A percentile compares a stretch with the other conserved stretches of the same genome.
Evolutionary conservation across 2,329 filamentous ascomycete species (phyloP).

Genomic region (Phialemonium atrogriseum): DNA sequence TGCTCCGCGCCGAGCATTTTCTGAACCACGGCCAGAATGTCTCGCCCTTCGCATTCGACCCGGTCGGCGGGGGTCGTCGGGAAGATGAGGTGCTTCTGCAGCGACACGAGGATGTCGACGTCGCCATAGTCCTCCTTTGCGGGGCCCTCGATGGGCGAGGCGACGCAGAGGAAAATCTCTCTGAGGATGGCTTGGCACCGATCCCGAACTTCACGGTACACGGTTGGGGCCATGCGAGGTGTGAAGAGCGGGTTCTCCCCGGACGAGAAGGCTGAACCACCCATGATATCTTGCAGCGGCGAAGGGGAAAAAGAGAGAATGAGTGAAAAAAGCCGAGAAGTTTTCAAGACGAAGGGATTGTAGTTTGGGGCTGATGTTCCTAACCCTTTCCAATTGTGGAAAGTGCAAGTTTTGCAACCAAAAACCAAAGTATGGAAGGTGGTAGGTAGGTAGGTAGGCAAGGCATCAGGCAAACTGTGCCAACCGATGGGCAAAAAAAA

Average conservation of each 20-base stretch:
- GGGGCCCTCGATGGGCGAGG: conserved; percentile 58
- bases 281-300: too few species aligned
- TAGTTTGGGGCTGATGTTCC: too few species aligned
- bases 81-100: conserved; percentile 11
- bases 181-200: conserved; percentile 37
- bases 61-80: conserved; percentile 2
- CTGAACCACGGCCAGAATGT: conserved; percentile 22
- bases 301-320: not conserved
- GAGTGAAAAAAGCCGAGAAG: not conserved
- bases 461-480: too few species aligned
- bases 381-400: too few species aligned
- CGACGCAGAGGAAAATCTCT: conserved; percentile 44
- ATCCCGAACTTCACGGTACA: conserved; percentile 47
- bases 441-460: too few species aligned
- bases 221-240: conserved; percentile 53
- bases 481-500: too few species aligned
- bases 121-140: conserved; percentile 63
- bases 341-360: too few species aligned
- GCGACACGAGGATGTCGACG: conserved; percentile 58
- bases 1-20: conserved; percentile 36
- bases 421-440: too few species aligned
- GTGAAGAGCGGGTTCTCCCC: conserved; percentile 41
- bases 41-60: conserved; percentile 2
- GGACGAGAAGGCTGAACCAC: conserved; percentile 51
- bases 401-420: too few species aligned